Conservation (phyloP, 2,329 filamentous ascomycete genomes). For the Penicillium sp. region DNA sequence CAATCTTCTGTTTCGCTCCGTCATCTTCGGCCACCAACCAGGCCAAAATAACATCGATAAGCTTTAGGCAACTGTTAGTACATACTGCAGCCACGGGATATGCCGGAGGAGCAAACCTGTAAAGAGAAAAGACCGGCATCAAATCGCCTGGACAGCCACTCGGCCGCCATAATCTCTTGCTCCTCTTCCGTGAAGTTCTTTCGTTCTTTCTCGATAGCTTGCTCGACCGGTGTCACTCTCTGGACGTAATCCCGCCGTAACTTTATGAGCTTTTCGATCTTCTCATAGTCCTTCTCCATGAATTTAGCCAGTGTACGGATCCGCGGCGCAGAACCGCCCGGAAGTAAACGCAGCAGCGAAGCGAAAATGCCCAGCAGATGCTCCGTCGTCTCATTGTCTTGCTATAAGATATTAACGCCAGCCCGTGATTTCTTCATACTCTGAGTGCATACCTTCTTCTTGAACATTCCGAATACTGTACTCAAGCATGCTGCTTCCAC, state of each 20-base stretch:
- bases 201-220: conserved; percentile 53
- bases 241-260: conserved; percentile 63
- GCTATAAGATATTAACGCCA: conserved; percentile 34
- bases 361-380: conserved; percentile 79
- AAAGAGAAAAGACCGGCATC: conserved; percentile 78
- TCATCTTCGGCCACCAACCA: conserved; percentile 88
- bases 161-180: conserved; percentile 53
- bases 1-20: conserved; percentile 60
- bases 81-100: too few relatives aligned
- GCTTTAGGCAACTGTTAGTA: too few relatives aligned
- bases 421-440: not conserved
- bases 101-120: conserved; percentile 46
- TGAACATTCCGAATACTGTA: conserved; percentile 75
- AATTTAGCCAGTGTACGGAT: conserved; percentile 88
- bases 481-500: conserved; percentile 80
- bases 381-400: conserved; percentile 59
- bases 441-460: conserved; percentile 53
- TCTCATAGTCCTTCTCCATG: conserved; percentile 85
- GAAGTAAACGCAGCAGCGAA: conserved; percentile 68
- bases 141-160: conserved; percentile 65
- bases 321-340: conserved; percentile 64
- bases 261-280: conserved; percentile 62
- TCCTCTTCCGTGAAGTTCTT: conserved; percentile 50
- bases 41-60: conserved; percentile 69
- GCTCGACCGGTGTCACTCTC: conserved; percentile 55